These are phyloP conservation scores for Lobosporangium transversale DNA, from an alignment of 192 early-diverging fungal genomes.

Conservation along the genomic window DNA sequence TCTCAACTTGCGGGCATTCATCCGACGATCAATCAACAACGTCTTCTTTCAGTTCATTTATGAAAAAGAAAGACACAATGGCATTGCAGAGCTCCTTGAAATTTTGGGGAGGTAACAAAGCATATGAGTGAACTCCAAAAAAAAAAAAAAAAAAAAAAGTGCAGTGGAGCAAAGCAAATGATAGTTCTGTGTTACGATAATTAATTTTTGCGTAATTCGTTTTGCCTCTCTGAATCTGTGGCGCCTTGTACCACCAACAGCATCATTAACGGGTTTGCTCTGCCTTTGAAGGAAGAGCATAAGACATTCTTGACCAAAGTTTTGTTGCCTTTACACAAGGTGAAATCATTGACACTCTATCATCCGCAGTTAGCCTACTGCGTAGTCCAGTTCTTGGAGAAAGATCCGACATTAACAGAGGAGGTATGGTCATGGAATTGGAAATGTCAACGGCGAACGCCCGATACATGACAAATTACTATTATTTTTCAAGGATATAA, in stretches of 20 bases:
- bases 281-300: slow-evolving; percentile 99
- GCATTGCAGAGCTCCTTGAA: slow-evolving; percentile 97
- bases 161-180: neutral
- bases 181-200: neutral
- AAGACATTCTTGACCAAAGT: slow-evolving; percentile 94
- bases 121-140: too few species aligned
- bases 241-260: slow-evolving; percentile 56
- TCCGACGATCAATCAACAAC: slow-evolving; percentile 97
- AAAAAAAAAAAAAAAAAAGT: neutral
- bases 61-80: slow-evolving; percentile 96
- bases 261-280: slow-evolving; percentile 99
- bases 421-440: slow-evolving; percentile 72
- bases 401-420: slow-evolving; percentile 92
- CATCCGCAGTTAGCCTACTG: slow-evolving; percentile 98
- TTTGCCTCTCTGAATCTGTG: neutral
- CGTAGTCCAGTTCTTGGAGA: slow-evolving; percentile 98
- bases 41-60: slow-evolving; percentile 99
- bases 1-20: slow-evolving; percentile 95
- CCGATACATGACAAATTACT: too few species aligned
- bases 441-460: too few species aligned
- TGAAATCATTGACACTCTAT: slow-evolving; percentile 92
- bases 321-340: slow-evolving; percentile 96
- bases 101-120: slow-evolving; percentile 91
- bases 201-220: neutral
- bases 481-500: too few species aligned